phyloP scores from a whole-genome alignment of 2,329 filamentous ascomycete genomes.

The Magnaporthiopsis poae region DNA sequence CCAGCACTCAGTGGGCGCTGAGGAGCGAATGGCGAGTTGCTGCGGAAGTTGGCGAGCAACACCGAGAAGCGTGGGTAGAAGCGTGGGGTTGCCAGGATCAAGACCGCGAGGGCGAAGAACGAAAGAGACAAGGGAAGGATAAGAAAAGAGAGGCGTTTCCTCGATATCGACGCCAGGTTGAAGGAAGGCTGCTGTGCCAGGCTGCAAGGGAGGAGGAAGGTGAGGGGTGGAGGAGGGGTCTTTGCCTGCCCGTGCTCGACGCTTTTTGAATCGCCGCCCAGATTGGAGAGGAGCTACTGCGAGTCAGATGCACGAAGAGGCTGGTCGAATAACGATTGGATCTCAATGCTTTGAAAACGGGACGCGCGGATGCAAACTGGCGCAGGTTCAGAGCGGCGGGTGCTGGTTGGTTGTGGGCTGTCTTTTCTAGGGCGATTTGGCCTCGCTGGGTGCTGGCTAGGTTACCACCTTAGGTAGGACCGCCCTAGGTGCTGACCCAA shows the following conservation, averaged over 20 bases:
- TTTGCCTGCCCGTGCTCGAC: neutral
- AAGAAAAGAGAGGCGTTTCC: constrained; percentile 22
- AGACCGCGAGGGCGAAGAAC: constrained; percentile 43
- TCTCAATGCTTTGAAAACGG: neutral
- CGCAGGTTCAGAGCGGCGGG: too few relatives aligned
- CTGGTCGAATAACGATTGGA: neutral
- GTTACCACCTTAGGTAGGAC: too few relatives aligned
- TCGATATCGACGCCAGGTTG: constrained; percentile 29
- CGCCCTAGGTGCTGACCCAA: too few relatives aligned
- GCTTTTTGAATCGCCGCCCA: neutral
- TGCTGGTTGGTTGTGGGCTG: neutral
- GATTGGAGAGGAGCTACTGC: neutral
- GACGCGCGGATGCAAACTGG: neutral
- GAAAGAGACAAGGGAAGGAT: constrained; percentile 39
- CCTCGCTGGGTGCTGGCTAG: too few relatives aligned
- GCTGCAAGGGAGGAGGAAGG: neutral
- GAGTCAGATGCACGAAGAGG: neutral
- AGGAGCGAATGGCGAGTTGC: constrained; percentile 20
- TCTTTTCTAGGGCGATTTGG: neutral
- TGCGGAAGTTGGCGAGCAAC: constrained; percentile 46
- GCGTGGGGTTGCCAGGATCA: constrained; percentile 59
- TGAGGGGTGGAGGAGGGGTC: neutral
- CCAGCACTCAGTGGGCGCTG: neutral
- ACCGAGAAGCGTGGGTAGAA: constrained; percentile 48
- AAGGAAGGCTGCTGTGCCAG: constrained; percentile 8